Percentiles rank a stretch among this genome's conserved stretches.
Evolutionary conservation across 2,329 filamentous ascomycete species (phyloP).

Genomic region (Claviceps quebecensis): DNA sequence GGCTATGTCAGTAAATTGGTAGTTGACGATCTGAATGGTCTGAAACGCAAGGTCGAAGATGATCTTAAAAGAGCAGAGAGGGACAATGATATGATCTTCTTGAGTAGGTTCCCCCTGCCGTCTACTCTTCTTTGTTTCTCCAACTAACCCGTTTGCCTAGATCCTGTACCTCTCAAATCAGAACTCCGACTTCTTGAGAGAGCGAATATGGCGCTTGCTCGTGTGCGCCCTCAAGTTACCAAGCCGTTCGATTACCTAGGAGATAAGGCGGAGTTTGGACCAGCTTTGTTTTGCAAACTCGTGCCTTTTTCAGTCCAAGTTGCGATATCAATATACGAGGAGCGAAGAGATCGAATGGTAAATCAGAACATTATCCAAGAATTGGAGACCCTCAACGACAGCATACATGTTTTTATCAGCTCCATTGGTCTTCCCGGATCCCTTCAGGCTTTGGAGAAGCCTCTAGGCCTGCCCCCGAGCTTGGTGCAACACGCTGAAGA

Average conservation of each 20-base stretch:
- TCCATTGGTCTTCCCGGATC: slow-evolving; percentile 84
- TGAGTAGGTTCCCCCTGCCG: slow-evolving; percentile 36
- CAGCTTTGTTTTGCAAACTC: slow-evolving; percentile 74
- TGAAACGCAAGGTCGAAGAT: slow-evolving; percentile 73
- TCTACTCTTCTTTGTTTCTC: background rate
- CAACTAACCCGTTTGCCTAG: slow-evolving; percentile 24
- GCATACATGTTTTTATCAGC: slow-evolving; percentile 64
- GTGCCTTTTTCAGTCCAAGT: slow-evolving; percentile 94
- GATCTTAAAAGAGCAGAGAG: slow-evolving; percentile 86
- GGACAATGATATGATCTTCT: slow-evolving; percentile 92
- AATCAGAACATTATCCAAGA: slow-evolving; percentile 79
- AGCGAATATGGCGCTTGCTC: slow-evolving; percentile 73
- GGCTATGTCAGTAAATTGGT: slow-evolving; percentile 71
- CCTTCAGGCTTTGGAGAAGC: slow-evolving; percentile 87
- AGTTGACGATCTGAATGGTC: slow-evolving; percentile 62
- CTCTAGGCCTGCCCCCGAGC: slow-evolving; percentile 73
- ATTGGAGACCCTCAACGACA: slow-evolving; percentile 66
- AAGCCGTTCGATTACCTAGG: slow-evolving; percentile 70
- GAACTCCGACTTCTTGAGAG: slow-evolving; percentile 77
- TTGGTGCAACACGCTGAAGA: slow-evolving; percentile 87
- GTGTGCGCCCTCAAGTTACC: slow-evolving; percentile 67
- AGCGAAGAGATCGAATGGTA: slow-evolving; percentile 77
- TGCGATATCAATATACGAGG: slow-evolving; percentile 88
- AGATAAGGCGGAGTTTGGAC: slow-evolving; percentile 66
- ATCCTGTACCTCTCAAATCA: slow-evolving; percentile 72